Base-by-base conservation (phyloP, 1,284 basidiomycete genomes). In the Tetrapyrgos nigripes region DNA sequence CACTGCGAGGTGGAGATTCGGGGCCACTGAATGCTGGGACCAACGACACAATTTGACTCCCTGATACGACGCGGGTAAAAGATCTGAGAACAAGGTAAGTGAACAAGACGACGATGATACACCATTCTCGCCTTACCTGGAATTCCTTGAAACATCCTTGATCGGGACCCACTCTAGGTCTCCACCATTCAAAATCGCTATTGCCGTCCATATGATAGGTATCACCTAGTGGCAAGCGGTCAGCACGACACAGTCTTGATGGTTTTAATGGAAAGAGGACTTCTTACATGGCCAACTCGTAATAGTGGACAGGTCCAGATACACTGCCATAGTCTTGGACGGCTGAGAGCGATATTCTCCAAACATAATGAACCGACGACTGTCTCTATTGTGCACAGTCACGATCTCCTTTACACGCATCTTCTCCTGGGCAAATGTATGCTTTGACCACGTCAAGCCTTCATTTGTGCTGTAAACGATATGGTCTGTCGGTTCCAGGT, bases 111-210 rank as follows among this genome's bases (percentile, higher is more conserved):
- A 50, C 40, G 11, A 9, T 37, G 17, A 28, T 45, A 0, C 46
- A 21, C 11, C 9, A 40, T n/a, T 40, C 4, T 23, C 6, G 13
- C 14, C 77, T 45, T 55, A 92, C 92, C 82, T 91, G 89, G 61
- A 91, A 83, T 28, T 96, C 96, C 66, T 97, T 97, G 13, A 98
- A 71, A 76, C 92, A 94, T 57, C 79, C 76, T 72, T 94, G 91
- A 83, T 83, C 59, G 76, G 96, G 85, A 53, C 88, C 86, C 69
- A 95, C 90, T 58, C 91, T 92, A 0, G 96, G 96, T 71, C 91
- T 94, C 96, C 96, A 97, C 3, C 96, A 76, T 73, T 97, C 96
- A 70, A 97, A 97, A 74, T 98, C 96, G 68, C 87, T 77, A 35
- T 82, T 83, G 3, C 93, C 89, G 68, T 97, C 78, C 56, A 64